Conservation (phyloP, 768 basidiomycete species). For the Hydnomerulius pinastri region DNA sequence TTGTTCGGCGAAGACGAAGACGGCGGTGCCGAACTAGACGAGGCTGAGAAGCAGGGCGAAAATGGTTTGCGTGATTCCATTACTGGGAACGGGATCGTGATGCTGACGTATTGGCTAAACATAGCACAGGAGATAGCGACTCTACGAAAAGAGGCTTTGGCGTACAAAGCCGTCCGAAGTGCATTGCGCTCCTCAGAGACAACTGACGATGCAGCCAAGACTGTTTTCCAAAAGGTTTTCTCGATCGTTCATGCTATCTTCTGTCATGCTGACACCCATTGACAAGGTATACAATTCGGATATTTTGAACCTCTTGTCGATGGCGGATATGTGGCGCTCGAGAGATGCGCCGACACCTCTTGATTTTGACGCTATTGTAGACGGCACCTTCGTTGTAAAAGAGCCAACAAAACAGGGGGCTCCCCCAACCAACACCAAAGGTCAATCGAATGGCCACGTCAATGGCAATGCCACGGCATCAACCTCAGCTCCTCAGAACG, state of each 20-base stretch:
- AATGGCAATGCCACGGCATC: conserved; percentile 13
- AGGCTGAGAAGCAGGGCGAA: conserved; percentile 91
- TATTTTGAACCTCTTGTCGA: conserved; percentile 83
- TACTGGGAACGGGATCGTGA: neutral
- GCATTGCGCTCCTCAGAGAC: conserved; percentile 53
- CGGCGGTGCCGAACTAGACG: conserved; percentile 79
- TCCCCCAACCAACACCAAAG: conserved; percentile 19
- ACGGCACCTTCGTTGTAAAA: conserved; percentile 57
- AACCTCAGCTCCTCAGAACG: conserved; percentile 11
- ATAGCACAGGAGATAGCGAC: conserved; percentile 89
- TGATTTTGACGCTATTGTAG: conserved; percentile 73
- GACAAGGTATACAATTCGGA: conserved; percentile 84
- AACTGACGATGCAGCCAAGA: conserved; percentile 55
- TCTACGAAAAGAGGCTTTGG: conserved; percentile 84
- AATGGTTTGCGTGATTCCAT: conserved; percentile 59
- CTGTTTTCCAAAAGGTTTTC: conserved; percentile 82
- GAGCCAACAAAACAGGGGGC: conserved; percentile 20
- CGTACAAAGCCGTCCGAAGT: conserved; percentile 79
- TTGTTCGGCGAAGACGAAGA: conserved; percentile 94
- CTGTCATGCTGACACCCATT: conserved; percentile 1
- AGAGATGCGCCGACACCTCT: conserved; percentile 86
- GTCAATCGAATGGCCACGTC: conserved; percentile 26
- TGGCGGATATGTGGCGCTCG: conserved; percentile 97
- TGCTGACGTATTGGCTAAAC: neutral
- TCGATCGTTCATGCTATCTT: neutral